Percentiles rank a stretch among this genome's conserved stretches.
phyloP scores from a whole-genome alignment of 2,329 filamentous ascomycete genomes.

The Fusarium poae region DNA sequence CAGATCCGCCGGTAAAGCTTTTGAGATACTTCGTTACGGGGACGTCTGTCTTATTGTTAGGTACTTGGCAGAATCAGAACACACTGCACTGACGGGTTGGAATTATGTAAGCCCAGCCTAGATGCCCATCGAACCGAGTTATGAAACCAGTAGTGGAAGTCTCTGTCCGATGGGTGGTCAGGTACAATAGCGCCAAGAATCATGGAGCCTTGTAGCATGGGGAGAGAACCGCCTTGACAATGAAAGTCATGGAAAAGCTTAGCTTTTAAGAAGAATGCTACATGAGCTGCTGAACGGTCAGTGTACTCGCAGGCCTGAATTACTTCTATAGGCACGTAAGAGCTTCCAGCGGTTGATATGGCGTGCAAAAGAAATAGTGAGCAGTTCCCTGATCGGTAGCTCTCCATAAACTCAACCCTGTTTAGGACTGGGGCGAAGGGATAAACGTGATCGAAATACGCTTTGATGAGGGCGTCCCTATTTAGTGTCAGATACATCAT shows the following conservation, averaged over 20 bases:
- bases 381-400: slow-evolving; percentile 15
- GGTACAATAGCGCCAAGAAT: slow-evolving; percentile 24
- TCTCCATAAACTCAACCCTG: slow-evolving; percentile 19
- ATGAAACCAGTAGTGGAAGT: slow-evolving; percentile 42
- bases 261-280: slow-evolving; percentile 33
- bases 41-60: not conserved
- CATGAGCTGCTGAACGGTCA: slow-evolving; percentile 21
- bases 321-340: slow-evolving; percentile 13
- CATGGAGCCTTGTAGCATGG: slow-evolving; percentile 32
- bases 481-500: rapidly evolving
- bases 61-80: rapidly evolving
- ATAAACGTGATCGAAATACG: slow-evolving; percentile 32
- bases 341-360: not conserved
- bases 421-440: slow-evolving; percentile 30
- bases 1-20: slow-evolving; percentile 35
- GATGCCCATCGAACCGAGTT: slow-evolving; percentile 31
- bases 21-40: not conserved
- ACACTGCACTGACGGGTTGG: slow-evolving; percentile 1
- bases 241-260: slow-evolving; percentile 40
- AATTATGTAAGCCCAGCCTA: slow-evolving; percentile 13
- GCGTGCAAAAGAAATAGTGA: slow-evolving; percentile 32
- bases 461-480: slow-evolving; percentile 26
- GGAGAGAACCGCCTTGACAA: slow-evolving; percentile 8
- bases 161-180: slow-evolving; percentile 27
- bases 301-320: slow-evolving; percentile 29